These are phyloP conservation scores for Clarireedia sp. DNA, from an alignment of 2,329 filamentous ascomycete genomes.

Conservation along the genomic window DNA sequence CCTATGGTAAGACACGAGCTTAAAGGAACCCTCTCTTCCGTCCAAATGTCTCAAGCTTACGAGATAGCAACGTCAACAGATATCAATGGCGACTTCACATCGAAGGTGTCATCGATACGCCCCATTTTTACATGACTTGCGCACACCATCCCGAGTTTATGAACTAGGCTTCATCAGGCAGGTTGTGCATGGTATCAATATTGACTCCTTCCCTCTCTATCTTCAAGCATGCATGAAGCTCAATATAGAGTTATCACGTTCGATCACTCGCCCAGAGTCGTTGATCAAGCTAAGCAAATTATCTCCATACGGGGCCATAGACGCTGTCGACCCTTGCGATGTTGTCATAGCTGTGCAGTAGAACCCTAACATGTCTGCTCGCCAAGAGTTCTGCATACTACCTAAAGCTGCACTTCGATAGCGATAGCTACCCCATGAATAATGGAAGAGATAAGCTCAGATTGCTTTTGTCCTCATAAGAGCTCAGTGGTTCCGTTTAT, in stretches of 20 bases:
- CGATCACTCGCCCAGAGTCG: neutral
- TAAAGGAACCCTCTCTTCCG: neutral
- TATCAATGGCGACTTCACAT: neutral
- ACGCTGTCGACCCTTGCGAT: neutral
- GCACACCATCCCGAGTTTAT: neutral
- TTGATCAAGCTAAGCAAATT: neutral
- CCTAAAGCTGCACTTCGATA: neutral
- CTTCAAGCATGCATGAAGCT: neutral
- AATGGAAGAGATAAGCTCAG: conserved; percentile 4
- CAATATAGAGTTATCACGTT: neutral
- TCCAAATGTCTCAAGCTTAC: neutral
- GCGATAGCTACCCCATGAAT: neutral
- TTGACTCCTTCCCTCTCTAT: conserved; percentile 2
- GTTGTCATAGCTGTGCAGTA: neutral
- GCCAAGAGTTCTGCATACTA: neutral
- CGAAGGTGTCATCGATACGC: neutral
- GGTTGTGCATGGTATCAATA: neutral
- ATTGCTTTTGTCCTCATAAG: conserved; percentile 1
- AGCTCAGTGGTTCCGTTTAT: neutral
- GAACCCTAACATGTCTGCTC: neutral
- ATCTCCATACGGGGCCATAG: neutral
- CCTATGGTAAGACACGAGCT: neutral
- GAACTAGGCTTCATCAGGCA: conserved; percentile 5
- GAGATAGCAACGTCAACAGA: neutral
- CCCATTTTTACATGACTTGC: neutral